These are phyloP conservation scores for Vitrella brassicaformis DNA, from an alignment of 73 alveolate species.

Conservation along the genomic window DNA sequence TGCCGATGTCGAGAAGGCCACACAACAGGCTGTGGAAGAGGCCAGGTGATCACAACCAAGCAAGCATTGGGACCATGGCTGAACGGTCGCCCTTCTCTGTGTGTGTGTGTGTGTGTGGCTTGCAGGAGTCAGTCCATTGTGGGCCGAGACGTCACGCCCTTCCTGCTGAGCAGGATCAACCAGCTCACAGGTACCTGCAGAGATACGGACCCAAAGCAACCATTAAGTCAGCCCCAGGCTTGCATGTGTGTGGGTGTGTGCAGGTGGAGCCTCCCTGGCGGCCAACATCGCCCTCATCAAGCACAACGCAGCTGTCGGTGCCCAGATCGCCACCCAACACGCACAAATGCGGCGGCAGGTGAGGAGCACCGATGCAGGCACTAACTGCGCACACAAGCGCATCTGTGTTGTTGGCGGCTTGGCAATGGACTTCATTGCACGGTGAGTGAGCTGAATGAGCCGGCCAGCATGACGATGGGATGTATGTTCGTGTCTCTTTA, in stretches of 20 bases:
- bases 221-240: neutral
- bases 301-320: slow-evolving; percentile 15
- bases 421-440: no score
- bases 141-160: slow-evolving; percentile 81
- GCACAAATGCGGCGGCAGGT: no score
- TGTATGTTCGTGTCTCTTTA: no score
- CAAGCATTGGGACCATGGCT: neutral
- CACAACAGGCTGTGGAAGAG: neutral
- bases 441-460: no score
- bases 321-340: neutral
- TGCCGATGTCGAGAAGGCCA: slow-evolving; percentile 13
- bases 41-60: neutral
- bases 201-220: no score
- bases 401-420: no score
- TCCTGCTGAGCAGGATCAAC: slow-evolving; percentile 75
- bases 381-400: no score
- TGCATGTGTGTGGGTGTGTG: neutral
- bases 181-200: slow-evolving; percentile 79
- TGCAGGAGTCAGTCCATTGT: neutral
- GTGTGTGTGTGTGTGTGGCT: neutral
- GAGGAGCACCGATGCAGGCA: no score
- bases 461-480: no score
- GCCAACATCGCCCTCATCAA: slow-evolving; percentile 27
- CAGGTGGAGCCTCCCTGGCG: slow-evolving; percentile 7
- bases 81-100: neutral